These are phyloP conservation scores for Byssochlamys sp. DNA, from an alignment of 2,329 filamentous ascomycete genomes.

Conservation along the genomic window DNA sequence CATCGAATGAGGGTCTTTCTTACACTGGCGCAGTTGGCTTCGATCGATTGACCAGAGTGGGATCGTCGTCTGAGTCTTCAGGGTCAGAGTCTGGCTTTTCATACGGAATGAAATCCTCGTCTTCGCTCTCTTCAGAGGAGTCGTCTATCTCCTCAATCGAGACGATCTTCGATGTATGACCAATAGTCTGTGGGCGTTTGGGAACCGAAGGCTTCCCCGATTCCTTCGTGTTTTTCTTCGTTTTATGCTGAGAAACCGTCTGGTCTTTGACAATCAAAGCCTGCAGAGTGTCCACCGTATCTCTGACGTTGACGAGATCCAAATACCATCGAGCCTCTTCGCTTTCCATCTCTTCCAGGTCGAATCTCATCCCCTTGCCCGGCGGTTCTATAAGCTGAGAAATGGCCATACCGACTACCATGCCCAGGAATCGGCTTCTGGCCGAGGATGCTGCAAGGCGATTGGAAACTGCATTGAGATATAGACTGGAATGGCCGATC, in stretches of 20 bases:
- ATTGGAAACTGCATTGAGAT: constrained; percentile 74
- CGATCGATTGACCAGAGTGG: constrained; percentile 72
- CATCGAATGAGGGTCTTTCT: constrained; percentile 12
- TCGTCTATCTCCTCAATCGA: constrained; percentile 56
- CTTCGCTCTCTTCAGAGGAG: constrained; percentile 48
- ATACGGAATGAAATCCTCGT: constrained; percentile 65
- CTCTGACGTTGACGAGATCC: constrained; percentile 51
- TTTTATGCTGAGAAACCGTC: constrained; percentile 8
- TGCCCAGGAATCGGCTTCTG: constrained; percentile 71
- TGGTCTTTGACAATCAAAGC: constrained; percentile 32
- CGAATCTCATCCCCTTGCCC: constrained; percentile 69
- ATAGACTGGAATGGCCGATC: constrained; percentile 60
- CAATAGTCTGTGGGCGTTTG: constrained; percentile 4
- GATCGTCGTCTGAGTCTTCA: constrained; percentile 87
- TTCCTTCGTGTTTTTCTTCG: constrained; percentile 8
- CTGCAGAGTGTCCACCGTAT: constrained; percentile 52
- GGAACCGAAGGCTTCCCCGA: not conserved
- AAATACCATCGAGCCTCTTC: constrained; percentile 70
- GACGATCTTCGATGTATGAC: constrained; percentile 35
- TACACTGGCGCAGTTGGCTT: constrained; percentile 73
- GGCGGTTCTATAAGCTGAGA: constrained; percentile 55
- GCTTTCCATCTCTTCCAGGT: constrained; percentile 65
- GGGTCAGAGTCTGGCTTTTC: constrained; percentile 77
- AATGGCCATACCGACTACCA: constrained; percentile 70
- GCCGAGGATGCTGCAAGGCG: constrained; percentile 67